These are phyloP conservation scores for Teratosphaeria zuluensis DNA, from an alignment of 2,329 filamentous ascomycete species.

Conservation along the genomic window DNA sequence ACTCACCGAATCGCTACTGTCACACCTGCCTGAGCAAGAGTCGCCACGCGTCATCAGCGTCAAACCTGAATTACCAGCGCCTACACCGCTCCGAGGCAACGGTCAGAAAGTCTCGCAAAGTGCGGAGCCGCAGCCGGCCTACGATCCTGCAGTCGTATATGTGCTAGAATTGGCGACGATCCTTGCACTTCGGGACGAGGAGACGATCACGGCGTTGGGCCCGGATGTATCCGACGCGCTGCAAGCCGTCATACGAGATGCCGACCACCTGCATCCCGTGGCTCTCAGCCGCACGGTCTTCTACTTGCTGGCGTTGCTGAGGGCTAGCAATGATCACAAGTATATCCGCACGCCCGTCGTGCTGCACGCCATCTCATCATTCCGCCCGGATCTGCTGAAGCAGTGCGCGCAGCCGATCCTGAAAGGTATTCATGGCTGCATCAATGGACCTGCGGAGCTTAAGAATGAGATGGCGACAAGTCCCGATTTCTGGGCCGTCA, in stretches of 20 bases:
- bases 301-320: conserved; percentile 74
- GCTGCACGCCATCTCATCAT: conserved; percentile 80
- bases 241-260: conserved; percentile 73
- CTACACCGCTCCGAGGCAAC: conserved; percentile 48
- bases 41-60: conserved; percentile 75
- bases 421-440: conserved; percentile 69
- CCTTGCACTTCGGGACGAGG: conserved; percentile 64
- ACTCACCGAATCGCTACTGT: conserved; percentile 64
- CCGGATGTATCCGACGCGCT: conserved; percentile 71
- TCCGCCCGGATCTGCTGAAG: conserved; percentile 66
- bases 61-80: conserved; percentile 68
- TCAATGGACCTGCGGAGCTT: conserved; percentile 65
- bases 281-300: conserved; percentile 74
- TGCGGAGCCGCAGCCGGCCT: conserved; percentile 48
- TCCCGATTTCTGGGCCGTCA: conserved; percentile 91
- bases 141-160: conserved; percentile 81
- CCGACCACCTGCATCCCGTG: conserved; percentile 69
- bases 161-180: conserved; percentile 85
- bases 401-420: conserved; percentile 68
- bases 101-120: conserved; percentile 42
- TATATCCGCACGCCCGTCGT: conserved; percentile 88
- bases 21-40: conserved; percentile 71
- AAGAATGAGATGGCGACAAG: conserved; percentile 91
- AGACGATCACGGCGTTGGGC: conserved; percentile 63
- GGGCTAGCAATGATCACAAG: conserved; percentile 79